A percentile compares a stretch with the other conserved stretches of the same genome.
phyloP scores from a whole-genome alignment of 306 rosid genomes.

The Castanopsis chinensis region DNA sequence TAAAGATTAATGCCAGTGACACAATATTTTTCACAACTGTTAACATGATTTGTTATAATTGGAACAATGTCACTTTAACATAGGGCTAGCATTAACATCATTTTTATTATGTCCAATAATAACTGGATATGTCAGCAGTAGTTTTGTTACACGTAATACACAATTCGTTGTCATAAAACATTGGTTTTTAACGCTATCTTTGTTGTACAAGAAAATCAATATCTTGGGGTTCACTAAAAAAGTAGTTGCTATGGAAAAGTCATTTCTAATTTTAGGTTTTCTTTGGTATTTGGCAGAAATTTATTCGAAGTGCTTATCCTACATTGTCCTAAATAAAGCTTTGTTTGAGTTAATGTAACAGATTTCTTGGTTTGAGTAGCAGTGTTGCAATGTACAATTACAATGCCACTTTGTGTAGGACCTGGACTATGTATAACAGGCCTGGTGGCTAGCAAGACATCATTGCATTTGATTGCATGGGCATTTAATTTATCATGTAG shows the following conservation, averaged over 20 bases:
- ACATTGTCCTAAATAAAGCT: background rate
- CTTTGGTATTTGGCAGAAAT: background rate
- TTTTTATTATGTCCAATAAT: no score
- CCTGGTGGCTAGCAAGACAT: slow-evolving; percentile 2
- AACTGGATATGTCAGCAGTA: no score
- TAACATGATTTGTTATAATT: no score
- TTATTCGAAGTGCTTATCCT: background rate
- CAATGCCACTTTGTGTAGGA: background rate
- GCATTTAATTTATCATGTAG: background rate
- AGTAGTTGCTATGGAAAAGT: background rate
- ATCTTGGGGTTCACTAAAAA: background rate
- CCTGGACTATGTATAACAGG: background rate
- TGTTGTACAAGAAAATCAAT: background rate
- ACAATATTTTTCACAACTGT: no score
- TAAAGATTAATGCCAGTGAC: no score
- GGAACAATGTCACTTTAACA: no score
- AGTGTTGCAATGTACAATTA: background rate
- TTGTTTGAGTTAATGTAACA: background rate
- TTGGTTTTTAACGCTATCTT: background rate
- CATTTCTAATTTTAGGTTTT: background rate
- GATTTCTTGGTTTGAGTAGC: background rate
- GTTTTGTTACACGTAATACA: background rate
- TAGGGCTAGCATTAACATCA: no score
- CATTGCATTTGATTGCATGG: background rate
- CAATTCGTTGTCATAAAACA: background rate